Conservation (phyloP, 139 green algal species). For the Volvox africanus region DNA sequence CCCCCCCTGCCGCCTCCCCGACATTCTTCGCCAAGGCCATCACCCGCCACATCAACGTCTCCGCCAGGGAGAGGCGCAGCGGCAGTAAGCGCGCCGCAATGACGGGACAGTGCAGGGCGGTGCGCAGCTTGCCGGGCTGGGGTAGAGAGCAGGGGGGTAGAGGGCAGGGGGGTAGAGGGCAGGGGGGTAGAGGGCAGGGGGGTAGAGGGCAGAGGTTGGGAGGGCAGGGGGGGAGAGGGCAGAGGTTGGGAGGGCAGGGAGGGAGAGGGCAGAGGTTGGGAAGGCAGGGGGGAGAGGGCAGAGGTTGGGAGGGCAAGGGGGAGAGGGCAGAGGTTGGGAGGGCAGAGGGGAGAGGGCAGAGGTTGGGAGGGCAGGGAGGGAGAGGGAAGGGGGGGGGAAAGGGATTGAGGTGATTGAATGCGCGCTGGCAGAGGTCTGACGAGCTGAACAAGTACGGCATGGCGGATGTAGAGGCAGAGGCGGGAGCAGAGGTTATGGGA, state of each 20-base stretch:
- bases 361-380: neutral
- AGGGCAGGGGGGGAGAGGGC: neutral
- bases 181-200: neutral
- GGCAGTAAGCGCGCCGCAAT: slow-evolving; percentile 64
- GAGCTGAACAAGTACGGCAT: no score
- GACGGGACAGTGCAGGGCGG: slow-evolving; percentile 73
- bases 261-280: slow-evolving; percentile 43
- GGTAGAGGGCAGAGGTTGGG: neutral
- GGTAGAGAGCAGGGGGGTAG: neutral
- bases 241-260: no score
- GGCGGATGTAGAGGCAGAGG: no score
- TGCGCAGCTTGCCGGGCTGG: slow-evolving; percentile 59
- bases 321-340: neutral
- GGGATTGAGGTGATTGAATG: no score
- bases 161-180: no score
- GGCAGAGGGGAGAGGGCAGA: no score
- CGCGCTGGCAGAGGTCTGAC: no score
- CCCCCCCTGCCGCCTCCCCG: neutral
- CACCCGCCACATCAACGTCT: slow-evolving; percentile 77
- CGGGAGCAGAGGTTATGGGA: no score
- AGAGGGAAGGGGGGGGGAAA: no score
- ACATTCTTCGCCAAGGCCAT: neutral
- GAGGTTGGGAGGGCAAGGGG: neutral
- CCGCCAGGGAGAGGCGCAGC: slow-evolving; percentile 69
- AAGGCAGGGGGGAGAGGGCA: no score